A percentile compares a stretch with the other conserved stretches of the same genome.
Evolutionary conservation across 2,329 filamentous ascomycete species (phyloP).

Genomic region (Fusarium fujikuroi): DNA sequence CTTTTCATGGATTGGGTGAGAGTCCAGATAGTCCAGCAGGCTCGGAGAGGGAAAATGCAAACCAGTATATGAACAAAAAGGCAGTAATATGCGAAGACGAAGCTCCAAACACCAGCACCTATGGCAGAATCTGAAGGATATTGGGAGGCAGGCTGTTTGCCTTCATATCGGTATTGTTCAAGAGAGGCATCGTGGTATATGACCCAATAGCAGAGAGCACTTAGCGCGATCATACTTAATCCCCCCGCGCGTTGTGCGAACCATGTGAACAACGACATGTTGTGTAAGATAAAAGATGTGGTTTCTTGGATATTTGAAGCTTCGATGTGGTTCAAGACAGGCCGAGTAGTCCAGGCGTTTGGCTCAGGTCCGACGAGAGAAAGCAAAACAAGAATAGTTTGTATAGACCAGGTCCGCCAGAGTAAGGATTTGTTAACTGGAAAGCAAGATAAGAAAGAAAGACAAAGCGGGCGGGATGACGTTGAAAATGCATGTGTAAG

Average conservation of each 20-base stretch:
- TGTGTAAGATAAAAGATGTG: not conserved
- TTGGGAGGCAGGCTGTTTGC: slow-evolving; percentile 51
- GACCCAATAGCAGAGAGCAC: slow-evolving; percentile 65
- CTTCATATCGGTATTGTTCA: slow-evolving; percentile 57
- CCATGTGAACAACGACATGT: slow-evolving; percentile 66
- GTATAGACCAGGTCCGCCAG: not conserved
- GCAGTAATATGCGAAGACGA: slow-evolving; percentile 71
- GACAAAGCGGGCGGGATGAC: not conserved
- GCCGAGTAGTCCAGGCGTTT: slow-evolving; percentile 2
- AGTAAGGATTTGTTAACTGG: not conserved
- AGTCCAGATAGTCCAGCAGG: slow-evolving; percentile 69
- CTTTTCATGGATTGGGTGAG: slow-evolving; percentile 63
- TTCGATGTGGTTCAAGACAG: not conserved
- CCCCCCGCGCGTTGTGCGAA: slow-evolving; percentile 64
- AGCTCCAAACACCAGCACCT: slow-evolving; percentile 62
- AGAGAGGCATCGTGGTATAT: slow-evolving; percentile 61
- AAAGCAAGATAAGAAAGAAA: not conserved
- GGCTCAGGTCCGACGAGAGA: not conserved
- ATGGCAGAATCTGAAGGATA: slow-evolving; percentile 47
- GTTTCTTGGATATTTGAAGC: not conserved
- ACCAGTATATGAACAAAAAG: slow-evolving; percentile 73
- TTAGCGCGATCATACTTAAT: slow-evolving; percentile 62
- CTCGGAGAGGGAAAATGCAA: slow-evolving; percentile 70
- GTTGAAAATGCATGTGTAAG: not conserved
- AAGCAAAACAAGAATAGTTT: not conserved